Evolutionary conservation across 331 rosid genomes (phyloP).

Genomic region (Quercus lobata): DNA sequence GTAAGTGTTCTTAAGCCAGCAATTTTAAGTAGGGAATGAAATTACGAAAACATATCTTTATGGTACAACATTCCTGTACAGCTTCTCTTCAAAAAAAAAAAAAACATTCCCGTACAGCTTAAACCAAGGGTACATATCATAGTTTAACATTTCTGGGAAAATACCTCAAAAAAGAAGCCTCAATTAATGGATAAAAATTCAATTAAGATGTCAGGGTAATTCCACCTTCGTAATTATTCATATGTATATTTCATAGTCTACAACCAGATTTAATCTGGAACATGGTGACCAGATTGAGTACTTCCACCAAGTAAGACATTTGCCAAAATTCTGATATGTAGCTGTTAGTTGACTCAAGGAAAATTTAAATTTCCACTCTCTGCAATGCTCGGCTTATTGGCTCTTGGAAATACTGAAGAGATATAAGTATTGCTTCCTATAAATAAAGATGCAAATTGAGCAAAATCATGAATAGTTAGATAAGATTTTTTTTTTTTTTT

Average conservation of each 20-base stretch:
- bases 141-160: neutral
- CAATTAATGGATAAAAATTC: neutral
- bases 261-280: neutral
- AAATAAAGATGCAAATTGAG: slow-evolving; percentile 23
- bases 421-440: slow-evolving; percentile 89
- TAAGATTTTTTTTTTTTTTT: neutral
- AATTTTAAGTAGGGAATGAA: neutral
- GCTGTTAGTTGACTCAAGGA: neutral
- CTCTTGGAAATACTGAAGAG: slow-evolving; percentile 94
- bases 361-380: neutral
- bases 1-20: neutral
- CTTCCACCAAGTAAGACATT: neutral
- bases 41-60: neutral
- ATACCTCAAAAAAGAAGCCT: neutral
- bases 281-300: neutral
- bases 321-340: neutral
- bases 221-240: neutral
- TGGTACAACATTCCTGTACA: neutral
- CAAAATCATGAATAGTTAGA: neutral
- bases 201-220: neutral
- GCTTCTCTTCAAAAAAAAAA: no score
- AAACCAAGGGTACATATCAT: neutral
- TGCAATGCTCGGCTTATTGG: slow-evolving; percentile 63
- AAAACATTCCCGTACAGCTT: neutral
- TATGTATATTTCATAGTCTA: neutral